A percentile compares a stretch with the other conserved stretches of the same genome.
phyloP scores from a whole-genome alignment of 1,284 basidiomycete species.

The Waitea zeae region DNA sequence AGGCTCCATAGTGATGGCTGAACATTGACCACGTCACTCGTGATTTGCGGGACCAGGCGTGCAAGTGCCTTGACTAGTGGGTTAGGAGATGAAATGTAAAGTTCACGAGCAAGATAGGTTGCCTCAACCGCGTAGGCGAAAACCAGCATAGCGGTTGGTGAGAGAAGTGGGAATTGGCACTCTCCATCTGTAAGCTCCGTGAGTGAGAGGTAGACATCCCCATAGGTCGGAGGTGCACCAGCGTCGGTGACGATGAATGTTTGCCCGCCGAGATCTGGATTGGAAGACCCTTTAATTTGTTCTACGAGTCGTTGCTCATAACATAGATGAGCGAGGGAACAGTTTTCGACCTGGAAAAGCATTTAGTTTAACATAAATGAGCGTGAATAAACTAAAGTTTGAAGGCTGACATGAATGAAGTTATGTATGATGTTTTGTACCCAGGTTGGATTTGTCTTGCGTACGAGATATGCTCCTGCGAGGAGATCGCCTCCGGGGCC shows the following conservation, averaged over 20 bases:
- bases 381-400: not conserved
- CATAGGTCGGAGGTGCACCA: constrained; percentile 38
- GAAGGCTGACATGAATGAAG: constrained; percentile 29
- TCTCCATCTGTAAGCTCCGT: constrained; percentile 29
- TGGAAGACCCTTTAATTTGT: constrained; percentile 18
- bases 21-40: constrained; percentile 39
- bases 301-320: constrained; percentile 51
- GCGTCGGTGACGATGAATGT: constrained; percentile 47
- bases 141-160: constrained; percentile 34
- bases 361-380: not conserved
- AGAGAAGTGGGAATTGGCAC: constrained; percentile 30
- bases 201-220: constrained; percentile 37
- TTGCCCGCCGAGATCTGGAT: constrained; percentile 53
- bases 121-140: constrained; percentile 36
- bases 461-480: constrained; percentile 39
- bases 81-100: constrained; percentile 16
- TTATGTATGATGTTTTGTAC: constrained; percentile 35
- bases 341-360: constrained; percentile 39
- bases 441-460: constrained; percentile 46
- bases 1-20: constrained; percentile 53
- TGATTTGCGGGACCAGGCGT: constrained; percentile 26
- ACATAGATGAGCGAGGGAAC: constrained; percentile 45
- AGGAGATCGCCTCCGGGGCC: constrained; percentile 58
- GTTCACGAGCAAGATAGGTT: constrained; percentile 27
- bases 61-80: constrained; percentile 15